phyloP scores from a whole-genome alignment of 768 basidiomycete species.

The Ramaria sp. region DNA sequence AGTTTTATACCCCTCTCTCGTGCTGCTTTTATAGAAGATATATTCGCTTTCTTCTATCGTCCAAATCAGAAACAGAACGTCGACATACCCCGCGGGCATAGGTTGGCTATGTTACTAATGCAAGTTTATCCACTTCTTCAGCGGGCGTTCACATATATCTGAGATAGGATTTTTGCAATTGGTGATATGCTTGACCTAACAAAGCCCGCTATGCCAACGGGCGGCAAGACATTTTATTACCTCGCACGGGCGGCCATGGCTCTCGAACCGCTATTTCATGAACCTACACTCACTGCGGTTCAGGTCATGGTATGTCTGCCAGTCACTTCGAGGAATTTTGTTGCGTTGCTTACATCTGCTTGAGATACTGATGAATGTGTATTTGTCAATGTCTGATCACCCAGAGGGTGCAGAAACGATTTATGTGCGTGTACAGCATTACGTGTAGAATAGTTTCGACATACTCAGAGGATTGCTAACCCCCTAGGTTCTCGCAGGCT shows the following conservation, averaged over 20 bases:
- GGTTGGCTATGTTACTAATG: constrained; percentile 5
- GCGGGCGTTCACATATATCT: neutral
- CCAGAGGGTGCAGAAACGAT: neutral
- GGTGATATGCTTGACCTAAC: constrained; percentile 5
- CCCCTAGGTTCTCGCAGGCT: constrained; percentile 1
- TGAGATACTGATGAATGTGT: constrained; percentile 4
- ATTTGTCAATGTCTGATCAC: constrained; percentile 3
- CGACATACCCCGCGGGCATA: constrained; percentile 5
- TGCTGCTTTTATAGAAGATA: constrained; percentile 1
- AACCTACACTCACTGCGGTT: constrained; percentile 7
- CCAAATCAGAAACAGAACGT: neutral
- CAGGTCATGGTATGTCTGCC: neutral
- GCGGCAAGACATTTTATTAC: constrained; percentile 7
- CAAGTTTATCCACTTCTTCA: neutral
- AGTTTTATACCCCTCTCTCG: constrained; percentile 4
- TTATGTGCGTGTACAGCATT: neutral
- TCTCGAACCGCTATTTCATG: constrained; percentile 2
- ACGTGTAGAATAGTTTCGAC: neutral
- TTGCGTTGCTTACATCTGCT: neutral
- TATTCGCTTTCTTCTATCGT: constrained; percentile 6
- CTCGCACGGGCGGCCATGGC: constrained; percentile 6
- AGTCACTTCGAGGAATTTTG: neutral
- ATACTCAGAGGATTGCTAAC: neutral
- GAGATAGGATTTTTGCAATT: constrained; percentile 2
- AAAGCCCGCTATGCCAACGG: constrained; percentile 3